Base-by-base conservation (phyloP, 495 filamentous ascomycete genomes). In the Glutinoglossum americanum region DNA sequence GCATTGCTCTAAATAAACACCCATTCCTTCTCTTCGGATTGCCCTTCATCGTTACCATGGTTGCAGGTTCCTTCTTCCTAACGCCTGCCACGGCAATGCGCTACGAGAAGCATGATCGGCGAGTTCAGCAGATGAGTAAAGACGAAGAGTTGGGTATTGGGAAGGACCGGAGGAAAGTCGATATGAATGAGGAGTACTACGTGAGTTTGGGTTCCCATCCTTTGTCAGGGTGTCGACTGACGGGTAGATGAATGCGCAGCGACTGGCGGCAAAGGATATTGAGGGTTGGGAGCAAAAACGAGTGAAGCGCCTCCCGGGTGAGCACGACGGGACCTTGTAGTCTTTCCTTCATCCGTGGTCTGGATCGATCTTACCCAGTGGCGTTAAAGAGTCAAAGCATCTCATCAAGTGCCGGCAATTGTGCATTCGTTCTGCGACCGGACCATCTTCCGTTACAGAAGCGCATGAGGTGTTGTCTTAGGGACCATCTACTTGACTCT, bases 221-320 rank as follows among this genome's bases (percentile, higher is more conserved):
- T 51, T 45, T 58, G 13, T 58, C 23, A 23, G 19, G 27, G 25
- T 37, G 23, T 28, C 9, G 17, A 33, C 35, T 41, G 21, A 35
- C 15, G 28, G 44, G 17, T 26, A 23, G 28, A 19, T 47, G 35
- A 25, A 33, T 4, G 8, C 19, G 25, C 67, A 94, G 89, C 82
- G 83, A 69, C 73, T 96, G 17, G 84, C 89, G 60, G 84, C 82
- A 30, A 93, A 96, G 70, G 89, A 97, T 68, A 65, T 95, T 54
- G 90, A 97, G 64, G 76, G 86, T 63, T 99, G 93, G 93, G 93
- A 99, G 67, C 89, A 94, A 66, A 92, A 86, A 68, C 77, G 93
- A 53, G 87, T 97, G 15, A 78, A 89, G 70, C 74, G 93, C 63
- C 76, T 97, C 57, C 74, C 81, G 28, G 93, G 93, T 15, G 93